Evolutionary conservation across 2,329 filamentous ascomycete genomes (phyloP).

Genomic region (Sporothrix inflata): DNA sequence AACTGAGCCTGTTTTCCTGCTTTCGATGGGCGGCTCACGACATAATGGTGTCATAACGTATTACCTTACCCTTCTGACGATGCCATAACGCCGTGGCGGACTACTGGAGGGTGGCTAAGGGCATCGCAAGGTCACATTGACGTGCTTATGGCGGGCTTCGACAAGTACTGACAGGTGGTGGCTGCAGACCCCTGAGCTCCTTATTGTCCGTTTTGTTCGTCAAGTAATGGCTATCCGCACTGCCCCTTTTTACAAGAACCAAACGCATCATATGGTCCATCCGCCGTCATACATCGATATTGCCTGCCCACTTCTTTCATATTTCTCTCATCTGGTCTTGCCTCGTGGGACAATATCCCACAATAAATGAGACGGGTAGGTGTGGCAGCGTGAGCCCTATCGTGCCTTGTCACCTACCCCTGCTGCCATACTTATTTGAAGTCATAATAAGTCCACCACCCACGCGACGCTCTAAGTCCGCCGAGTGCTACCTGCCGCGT

Average conservation of each 20-base stretch:
- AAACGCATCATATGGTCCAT: neutral
- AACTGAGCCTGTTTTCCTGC: neutral
- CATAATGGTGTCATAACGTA: neutral
- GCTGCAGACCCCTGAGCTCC: no score
- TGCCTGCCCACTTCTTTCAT: neutral
- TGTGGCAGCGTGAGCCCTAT: neutral
- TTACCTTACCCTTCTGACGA: neutral
- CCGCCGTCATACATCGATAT: neutral
- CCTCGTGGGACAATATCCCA: neutral
- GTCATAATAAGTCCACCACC: neutral
- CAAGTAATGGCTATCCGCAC: neutral
- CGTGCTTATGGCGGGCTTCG: neutral
- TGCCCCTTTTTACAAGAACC: neutral
- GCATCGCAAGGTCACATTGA: neutral
- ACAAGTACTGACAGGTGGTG: neutral
- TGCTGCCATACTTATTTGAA: neutral
- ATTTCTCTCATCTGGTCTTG: neutral
- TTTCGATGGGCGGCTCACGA: neutral
- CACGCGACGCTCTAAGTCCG: neutral
- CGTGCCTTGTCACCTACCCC: neutral
- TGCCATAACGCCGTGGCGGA: neutral
- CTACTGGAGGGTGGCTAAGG: neutral
- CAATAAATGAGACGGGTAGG: constrained; percentile 6
- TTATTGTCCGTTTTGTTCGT: neutral
- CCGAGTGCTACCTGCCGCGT: neutral